These are phyloP conservation scores for Hypoxylon sp. DNA, from an alignment of 2,329 filamentous ascomycete genomes.

Conservation along the genomic window DNA sequence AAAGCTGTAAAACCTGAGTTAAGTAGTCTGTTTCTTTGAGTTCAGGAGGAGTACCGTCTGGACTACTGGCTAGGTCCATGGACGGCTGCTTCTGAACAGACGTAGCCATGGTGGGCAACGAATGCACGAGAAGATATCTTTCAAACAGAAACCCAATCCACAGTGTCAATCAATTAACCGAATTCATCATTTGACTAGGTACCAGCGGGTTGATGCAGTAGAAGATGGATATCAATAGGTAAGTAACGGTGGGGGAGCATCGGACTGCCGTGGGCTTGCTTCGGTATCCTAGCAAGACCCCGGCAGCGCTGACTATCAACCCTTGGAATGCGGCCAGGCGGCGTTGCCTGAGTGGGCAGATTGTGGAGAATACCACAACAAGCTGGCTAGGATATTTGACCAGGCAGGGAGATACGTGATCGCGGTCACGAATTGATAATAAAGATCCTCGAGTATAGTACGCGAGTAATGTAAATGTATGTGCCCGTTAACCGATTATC, in stretches of 20 bases:
- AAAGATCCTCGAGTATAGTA: constrained; percentile 21
- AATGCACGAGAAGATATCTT: constrained; percentile 29
- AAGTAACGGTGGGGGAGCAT: constrained; percentile 35
- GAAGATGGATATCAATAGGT: constrained; percentile 33
- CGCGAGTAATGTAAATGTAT: constrained; percentile 22
- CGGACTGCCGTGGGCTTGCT: constrained; percentile 34
- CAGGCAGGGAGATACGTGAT: constrained; percentile 37
- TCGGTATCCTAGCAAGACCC: constrained; percentile 40
- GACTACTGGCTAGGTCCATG: constrained; percentile 37
- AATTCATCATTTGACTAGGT: constrained; percentile 48
- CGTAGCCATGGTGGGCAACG: constrained; percentile 46
- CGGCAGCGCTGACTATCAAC: constrained; percentile 35
- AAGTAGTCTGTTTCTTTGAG: constrained; percentile 52
- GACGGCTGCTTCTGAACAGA: constrained; percentile 45
- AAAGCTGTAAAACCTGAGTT: constrained; percentile 50
- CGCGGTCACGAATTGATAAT: constrained; percentile 28
- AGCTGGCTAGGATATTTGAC: constrained; percentile 28
- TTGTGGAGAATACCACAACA: constrained; percentile 44
- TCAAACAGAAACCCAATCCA: constrained; percentile 35
- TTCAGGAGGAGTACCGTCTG: constrained; percentile 48
- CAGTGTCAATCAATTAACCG: constrained; percentile 40
- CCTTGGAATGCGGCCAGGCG: constrained; percentile 45
- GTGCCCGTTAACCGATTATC: constrained; percentile 22
- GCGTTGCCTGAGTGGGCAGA: constrained; percentile 46
- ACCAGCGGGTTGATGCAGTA: constrained; percentile 40